These are phyloP conservation scores for Artemisia tridentata DNA, from an alignment of 129 eudicot species.

Conservation along the genomic window DNA sequence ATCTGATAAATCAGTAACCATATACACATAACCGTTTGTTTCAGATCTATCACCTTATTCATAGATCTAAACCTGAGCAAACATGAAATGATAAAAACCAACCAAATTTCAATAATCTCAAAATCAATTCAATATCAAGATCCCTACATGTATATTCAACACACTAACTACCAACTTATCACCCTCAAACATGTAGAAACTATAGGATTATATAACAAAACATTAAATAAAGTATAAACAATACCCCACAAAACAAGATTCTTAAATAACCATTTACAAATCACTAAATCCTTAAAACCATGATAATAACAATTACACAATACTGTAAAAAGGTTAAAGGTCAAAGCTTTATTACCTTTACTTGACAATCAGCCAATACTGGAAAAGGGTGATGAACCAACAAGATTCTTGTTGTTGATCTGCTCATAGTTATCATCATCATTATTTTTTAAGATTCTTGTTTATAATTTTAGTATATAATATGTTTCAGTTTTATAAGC, in stretches of 20 bases:
- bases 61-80: conserved; percentile 31
- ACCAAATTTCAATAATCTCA: conserved; percentile 6
- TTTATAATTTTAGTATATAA: neutral
- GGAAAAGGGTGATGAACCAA: conserved; percentile 35
- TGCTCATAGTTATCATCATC: conserved; percentile 18
- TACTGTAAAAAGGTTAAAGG: conserved; percentile 28
- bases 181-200: neutral
- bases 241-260: conserved; percentile 2
- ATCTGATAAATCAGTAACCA: conserved; percentile 9
- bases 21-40: neutral
- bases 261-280: conserved; percentile 7
- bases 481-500: conserved; percentile 13
- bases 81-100: conserved; percentile 7
- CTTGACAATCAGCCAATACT: conserved; percentile 28
- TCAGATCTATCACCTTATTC: conserved; percentile 18
- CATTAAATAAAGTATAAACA: neutral
- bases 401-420: conserved; percentile 26
- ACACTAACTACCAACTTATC: neutral
- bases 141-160: conserved; percentile 9
- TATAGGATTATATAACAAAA: neutral
- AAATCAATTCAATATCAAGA: conserved; percentile 11
- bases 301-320: conserved; percentile 21
- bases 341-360: conserved; percentile 42
- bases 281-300: neutral
- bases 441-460: conserved; percentile 4